Percentiles rank a stretch among this genome's conserved stretches.
Evolutionary conservation across 2,329 filamentous ascomycete species (phyloP).

Genomic region (Hypoxylon sp.): DNA sequence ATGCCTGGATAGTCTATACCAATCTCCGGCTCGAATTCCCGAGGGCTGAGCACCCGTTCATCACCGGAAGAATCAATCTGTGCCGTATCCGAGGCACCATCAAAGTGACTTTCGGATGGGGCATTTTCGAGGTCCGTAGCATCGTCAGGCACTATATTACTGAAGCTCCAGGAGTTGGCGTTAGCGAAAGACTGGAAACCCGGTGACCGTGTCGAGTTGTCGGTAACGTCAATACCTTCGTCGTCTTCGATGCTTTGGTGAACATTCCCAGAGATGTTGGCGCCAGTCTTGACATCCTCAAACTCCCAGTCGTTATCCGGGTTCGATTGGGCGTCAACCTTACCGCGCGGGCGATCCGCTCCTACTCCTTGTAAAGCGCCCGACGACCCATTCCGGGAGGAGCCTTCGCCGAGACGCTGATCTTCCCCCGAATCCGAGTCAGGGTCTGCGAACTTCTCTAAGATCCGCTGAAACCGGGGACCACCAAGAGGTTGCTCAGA

Average conservation of each 20-base stretch:
- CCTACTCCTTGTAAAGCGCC: constrained; percentile 81
- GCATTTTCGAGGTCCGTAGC: constrained; percentile 44
- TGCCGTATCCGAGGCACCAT: constrained; percentile 49
- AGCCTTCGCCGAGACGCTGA: constrained; percentile 82
- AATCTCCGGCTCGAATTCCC: constrained; percentile 36
- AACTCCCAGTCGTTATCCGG: constrained; percentile 10
- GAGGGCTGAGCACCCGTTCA: constrained; percentile 44
- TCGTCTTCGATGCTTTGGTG: constrained; percentile 59
- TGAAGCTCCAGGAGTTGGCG: constrained; percentile 57
- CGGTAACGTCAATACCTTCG: constrained; percentile 55
- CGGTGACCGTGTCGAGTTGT: constrained; percentile 43
- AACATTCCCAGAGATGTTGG: constrained; percentile 41
- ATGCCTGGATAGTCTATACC: constrained; percentile 42
- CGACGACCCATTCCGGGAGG: constrained; percentile 90
- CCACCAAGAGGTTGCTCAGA: constrained; percentile 82
- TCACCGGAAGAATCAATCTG: constrained; percentile 50
- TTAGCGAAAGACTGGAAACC: constrained; percentile 42
- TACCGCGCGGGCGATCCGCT: constrained; percentile 75
- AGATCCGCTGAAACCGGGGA: constrained; percentile 74
- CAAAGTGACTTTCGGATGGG: constrained; percentile 37
- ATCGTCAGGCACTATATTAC: constrained; percentile 47
- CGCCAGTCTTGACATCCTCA: constrained; percentile 30
- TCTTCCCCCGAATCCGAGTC: constrained; percentile 75
- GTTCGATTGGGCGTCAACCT: constrained; percentile 61
- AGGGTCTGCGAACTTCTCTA: constrained; percentile 67